phyloP scores from a whole-genome alignment of 2,329 filamentous ascomycete genomes.

The Botrytis deweyae region DNA sequence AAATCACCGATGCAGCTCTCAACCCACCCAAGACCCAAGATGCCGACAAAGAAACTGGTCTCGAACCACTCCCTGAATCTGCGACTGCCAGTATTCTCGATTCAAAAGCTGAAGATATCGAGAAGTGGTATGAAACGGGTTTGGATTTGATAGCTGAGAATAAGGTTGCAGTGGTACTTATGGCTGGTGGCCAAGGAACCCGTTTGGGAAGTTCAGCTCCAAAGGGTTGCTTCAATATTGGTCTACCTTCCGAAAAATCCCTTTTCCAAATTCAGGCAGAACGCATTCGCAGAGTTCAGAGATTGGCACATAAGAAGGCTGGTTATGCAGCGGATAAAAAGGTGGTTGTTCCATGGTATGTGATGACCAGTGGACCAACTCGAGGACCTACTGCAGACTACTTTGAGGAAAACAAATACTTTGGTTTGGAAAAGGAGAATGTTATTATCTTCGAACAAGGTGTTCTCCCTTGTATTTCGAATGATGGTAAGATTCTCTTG shows the following conservation, averaged over 20 bases:
- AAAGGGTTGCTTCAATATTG: conserved; percentile 97
- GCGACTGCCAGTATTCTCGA: conserved; percentile 90
- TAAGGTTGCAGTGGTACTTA: conserved; percentile 82
- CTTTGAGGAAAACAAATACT: conserved; percentile 87
- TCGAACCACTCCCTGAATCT: conserved; percentile 85
- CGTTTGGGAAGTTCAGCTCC: conserved; percentile 90
- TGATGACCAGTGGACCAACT: conserved; percentile 98
- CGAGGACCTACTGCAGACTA: conserved; percentile 88
- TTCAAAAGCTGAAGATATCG: conserved; percentile 73
- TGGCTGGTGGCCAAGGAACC: conserved; percentile 97
- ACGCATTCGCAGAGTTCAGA: conserved; percentile 82
- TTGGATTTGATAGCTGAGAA: conserved; percentile 65
- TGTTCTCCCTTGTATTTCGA: conserved; percentile 93
- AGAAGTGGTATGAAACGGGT: conserved; percentile 77
- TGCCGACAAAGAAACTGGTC: conserved; percentile 40
- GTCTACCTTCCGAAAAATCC: conserved; percentile 86
- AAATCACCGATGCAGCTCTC: conserved; percentile 78
- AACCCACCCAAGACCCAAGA: conserved; percentile 65
- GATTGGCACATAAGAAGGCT: conserved; percentile 71
- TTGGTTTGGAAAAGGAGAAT: conserved; percentile 82
- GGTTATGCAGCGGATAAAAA: conserved; percentile 53
- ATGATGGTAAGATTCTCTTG: conserved; percentile 94
- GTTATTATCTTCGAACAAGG: conserved; percentile 95
- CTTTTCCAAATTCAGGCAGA: conserved; percentile 98
- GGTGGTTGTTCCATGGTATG: conserved; percentile 89